Percentiles rank a stretch among this genome's conserved stretches.
phyloP scores from a whole-genome alignment of 164 flowering plant species.

The Liriodendron chinense region DNA sequence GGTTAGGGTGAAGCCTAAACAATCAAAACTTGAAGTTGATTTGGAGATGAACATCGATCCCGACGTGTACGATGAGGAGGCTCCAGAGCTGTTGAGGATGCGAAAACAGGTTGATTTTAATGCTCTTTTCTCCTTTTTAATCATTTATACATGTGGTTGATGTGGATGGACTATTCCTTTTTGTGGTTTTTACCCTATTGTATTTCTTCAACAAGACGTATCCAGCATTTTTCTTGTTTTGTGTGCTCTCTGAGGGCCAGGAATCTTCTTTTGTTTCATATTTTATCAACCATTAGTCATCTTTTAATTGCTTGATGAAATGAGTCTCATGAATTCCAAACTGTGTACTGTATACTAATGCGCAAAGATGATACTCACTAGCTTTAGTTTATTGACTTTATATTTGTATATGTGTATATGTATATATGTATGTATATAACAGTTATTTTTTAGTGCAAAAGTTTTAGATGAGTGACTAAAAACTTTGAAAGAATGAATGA shows the following conservation, averaged over 20 bases:
- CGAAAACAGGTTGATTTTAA: constrained; percentile 49
- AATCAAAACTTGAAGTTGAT: constrained; percentile 61
- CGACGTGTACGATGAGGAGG: constrained; percentile 20
- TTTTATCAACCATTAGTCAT: no score
- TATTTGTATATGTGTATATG: no score
- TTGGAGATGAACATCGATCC: constrained; percentile 46
- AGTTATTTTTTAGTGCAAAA: no score
- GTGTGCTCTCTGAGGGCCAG: background rate
- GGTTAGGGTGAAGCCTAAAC: constrained; percentile 71
- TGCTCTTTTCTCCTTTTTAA: background rate
- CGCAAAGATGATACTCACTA: no score
- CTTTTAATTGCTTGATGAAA: no score
- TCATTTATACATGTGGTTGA: background rate
- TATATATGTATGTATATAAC: no score
- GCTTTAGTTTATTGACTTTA: no score
- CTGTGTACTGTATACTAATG: no score
- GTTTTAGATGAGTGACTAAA: no score
- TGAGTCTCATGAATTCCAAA: no score
- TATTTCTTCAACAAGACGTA: background rate
- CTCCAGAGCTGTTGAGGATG: constrained; percentile 20
- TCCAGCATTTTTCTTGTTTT: background rate
- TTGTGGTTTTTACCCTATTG: no score
- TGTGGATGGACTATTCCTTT: background rate
- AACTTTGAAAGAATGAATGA: no score
- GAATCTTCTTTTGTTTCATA: background rate